Conservation (phyloP, 1,139 yeast genomes). For the Pneumocystis murina region DNA sequence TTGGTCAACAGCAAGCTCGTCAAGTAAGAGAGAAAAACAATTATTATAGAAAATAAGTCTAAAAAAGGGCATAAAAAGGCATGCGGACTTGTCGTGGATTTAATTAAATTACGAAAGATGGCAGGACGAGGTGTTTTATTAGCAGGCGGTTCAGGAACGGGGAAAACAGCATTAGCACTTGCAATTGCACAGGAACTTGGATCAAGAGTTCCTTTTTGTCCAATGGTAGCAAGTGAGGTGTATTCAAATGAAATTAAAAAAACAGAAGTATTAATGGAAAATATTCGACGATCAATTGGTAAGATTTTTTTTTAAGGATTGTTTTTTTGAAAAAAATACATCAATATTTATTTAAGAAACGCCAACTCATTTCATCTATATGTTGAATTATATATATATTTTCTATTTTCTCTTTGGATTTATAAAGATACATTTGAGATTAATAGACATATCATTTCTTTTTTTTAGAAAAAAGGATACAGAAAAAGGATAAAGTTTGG, state of each 20-base stretch:
- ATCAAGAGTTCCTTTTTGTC: slow-evolving; percentile 96
- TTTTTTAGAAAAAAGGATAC: too few relatives aligned
- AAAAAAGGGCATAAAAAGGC: slow-evolving; percentile 30
- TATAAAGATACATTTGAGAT: too few relatives aligned
- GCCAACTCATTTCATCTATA: not conserved
- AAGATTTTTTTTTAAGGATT: not conserved
- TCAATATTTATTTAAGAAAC: not conserved
- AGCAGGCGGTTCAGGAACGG: slow-evolving; percentile 29
- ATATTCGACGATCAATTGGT: slow-evolving; percentile 85
- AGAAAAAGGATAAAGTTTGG: too few relatives aligned
- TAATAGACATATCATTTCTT: too few relatives aligned
- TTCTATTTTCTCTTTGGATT: too few relatives aligned
- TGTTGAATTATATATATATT: too few relatives aligned
- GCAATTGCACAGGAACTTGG: slow-evolving; percentile 96
- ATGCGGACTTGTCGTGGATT: slow-evolving; percentile 86
- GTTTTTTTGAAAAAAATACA: too few relatives aligned
- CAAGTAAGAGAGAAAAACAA: slow-evolving; percentile 29
- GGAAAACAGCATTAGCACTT: slow-evolving; percentile 29
- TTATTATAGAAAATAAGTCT: not conserved
- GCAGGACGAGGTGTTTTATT: slow-evolving; percentile 89
- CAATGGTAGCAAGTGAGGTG: slow-evolving; percentile 88
- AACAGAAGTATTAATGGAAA: slow-evolving; percentile 94
- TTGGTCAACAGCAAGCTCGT: slow-evolving; percentile 87
- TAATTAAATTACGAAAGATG: slow-evolving; percentile 84
- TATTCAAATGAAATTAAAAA: slow-evolving; percentile 96